Base-by-base conservation (phyloP, 2,329 filamentous ascomycete genomes). In the Aspergillus fumigatiaffinis region DNA sequence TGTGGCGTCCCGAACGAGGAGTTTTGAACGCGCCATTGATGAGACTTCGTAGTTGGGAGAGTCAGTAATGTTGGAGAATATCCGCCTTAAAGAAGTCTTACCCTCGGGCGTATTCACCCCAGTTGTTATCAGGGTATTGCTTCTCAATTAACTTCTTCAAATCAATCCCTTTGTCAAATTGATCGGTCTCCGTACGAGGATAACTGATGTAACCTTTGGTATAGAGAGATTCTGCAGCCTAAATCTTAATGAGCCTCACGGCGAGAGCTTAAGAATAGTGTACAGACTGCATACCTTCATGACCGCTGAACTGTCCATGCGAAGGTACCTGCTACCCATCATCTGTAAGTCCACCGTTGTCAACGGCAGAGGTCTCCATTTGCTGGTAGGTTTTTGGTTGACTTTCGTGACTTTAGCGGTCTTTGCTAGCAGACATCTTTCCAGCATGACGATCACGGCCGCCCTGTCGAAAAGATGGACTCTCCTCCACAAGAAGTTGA, bases 261-360 rank as follows among this genome's bases (percentile, higher is more conserved):
- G 20, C 10, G 53, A 46, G 50, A 47, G 38, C 6, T 14, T 46
- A 17, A 51, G 17, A 46, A 10, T 6, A 3, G 21, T 17, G 21
- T 47, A 14, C 44, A 47, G 21, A 6, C 25, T 44, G 51, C 58
- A 51, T 67, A 88, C 81, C 51, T 83, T 88, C 92, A 99, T 97
- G 48, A 96, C 91, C 58, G 88, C 84, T 66, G 96, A 89, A 77
- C 92, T 92, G 61, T 87, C 91, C 87, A 99, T 91, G n/a, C 87
- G 86, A 25, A 99, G 82, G 67, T 95, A 91, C 28, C 87, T 84
- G 62, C 90, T 96, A 12, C 94, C 93, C 76, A 92, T 93, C 76
- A 97, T 99, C 71, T 99, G 94, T 21, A 99, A 79, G 72, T 97
- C 94, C 21, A 99, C 92, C 0, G 94, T 99, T 0, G 94, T 99